Evolutionary conservation across 345 rosid species (phyloP).

Genomic region (Pugionium cornutum): DNA sequence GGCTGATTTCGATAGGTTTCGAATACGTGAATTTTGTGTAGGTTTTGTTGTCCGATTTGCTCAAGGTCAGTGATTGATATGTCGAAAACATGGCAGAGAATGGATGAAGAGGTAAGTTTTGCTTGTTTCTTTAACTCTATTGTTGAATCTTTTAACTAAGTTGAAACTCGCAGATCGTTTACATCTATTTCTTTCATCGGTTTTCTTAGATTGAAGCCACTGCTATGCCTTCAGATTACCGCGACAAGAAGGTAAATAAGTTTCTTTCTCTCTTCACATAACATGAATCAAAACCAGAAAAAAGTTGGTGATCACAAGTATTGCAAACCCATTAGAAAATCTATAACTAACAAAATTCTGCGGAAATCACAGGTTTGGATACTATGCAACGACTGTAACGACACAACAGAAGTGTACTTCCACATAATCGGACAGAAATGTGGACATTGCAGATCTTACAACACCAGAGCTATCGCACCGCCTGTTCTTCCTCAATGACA

Average conservation of each 20-base stretch:
- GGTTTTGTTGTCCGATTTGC: constrained; percentile 92
- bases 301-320: no score
- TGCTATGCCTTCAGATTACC: constrained; percentile 85
- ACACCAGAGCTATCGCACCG: constrained; percentile 78
- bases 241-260: constrained; percentile 67
- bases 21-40: constrained; percentile 24
- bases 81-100: constrained; percentile 82
- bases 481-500: constrained; percentile 80
- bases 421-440: constrained; percentile 94
- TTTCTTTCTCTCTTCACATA: constrained; percentile 1
- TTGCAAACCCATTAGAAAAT: no score
- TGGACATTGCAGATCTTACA: constrained; percentile 88
- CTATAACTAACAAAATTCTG: no score
- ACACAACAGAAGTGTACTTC: constrained; percentile 88
- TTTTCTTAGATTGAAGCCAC: constrained; percentile 75
- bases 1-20: constrained; percentile 9
- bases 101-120: constrained; percentile 81
- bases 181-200: background rate
- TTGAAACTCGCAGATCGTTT: background rate
- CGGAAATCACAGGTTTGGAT: constrained; percentile 79
- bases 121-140: background rate
- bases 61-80: constrained; percentile 84
- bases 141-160: background rate
- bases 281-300: no score
- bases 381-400: constrained; percentile 95